Conservation (phyloP, 78 protist genomes). For the Dictyostelium capitatum region DNA sequence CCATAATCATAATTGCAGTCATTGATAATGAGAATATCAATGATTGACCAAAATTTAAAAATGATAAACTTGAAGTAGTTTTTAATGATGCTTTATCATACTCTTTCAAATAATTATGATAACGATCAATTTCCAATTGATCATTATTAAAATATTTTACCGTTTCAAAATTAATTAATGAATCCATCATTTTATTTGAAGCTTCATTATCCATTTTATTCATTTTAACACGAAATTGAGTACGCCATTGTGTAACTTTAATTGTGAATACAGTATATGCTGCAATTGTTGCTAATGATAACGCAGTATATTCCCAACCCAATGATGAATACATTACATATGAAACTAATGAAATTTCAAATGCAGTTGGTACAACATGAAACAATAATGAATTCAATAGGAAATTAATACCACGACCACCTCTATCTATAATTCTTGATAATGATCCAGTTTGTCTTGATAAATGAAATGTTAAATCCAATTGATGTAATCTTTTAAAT, state of each 20-base stretch:
- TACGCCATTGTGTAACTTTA: constrained; percentile 91
- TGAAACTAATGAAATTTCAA: constrained; percentile 93
- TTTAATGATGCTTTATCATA: constrained; percentile 84
- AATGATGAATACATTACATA: constrained; percentile 74
- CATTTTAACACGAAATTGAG: constrained; percentile 88
- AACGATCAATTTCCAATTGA: constrained; percentile 75
- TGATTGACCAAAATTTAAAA: constrained; percentile 93
- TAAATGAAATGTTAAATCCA: constrained; percentile 93
- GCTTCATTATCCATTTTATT: constrained; percentile 86
- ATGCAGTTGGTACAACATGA: constrained; percentile 92
- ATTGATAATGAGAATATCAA: constrained; percentile 88
- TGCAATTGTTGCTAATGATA: constrained; percentile 76
- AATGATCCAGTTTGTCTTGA: constrained; percentile 93
- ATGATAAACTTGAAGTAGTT: constrained; percentile 74
- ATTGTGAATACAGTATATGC: constrained; percentile 92
- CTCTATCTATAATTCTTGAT: constrained; percentile 91
- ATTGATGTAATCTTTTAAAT: constrained; percentile 87
- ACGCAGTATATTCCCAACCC: constrained; percentile 80
- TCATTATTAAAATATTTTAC: constrained; percentile 93
- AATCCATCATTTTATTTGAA: constrained; percentile 74
- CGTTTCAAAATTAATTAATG: constrained; percentile 88
- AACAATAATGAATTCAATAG: constrained; percentile 86
- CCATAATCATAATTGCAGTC: constrained; percentile 89
- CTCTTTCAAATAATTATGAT: constrained; percentile 61
- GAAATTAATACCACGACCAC: constrained; percentile 88